These are phyloP conservation scores for Nemania sp. DNA, from an alignment of 2,329 filamentous ascomycete species.

Conservation along the genomic window DNA sequence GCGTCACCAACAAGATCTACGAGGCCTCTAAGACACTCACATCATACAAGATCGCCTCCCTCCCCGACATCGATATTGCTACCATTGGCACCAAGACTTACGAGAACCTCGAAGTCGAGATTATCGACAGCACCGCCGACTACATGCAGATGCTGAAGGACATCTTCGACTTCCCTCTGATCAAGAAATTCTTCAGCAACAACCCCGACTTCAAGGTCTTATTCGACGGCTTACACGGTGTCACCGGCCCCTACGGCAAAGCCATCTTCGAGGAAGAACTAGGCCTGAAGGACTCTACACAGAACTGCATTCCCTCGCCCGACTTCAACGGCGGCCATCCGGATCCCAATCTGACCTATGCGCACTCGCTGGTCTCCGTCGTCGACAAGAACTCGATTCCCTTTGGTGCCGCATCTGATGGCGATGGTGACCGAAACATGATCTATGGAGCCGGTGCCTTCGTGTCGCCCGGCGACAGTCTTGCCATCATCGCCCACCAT, in stretches of 20 bases:
- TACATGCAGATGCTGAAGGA: slow-evolving; percentile 96
- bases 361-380: slow-evolving; percentile 88
- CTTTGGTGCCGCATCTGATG: slow-evolving; percentile 94
- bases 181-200: slow-evolving; percentile 86
- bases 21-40: slow-evolving; percentile 86
- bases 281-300: slow-evolving; percentile 74
- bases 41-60: slow-evolving; percentile 88
- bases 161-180: slow-evolving; percentile 96
- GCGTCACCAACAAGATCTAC: slow-evolving; percentile 97
- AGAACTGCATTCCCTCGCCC: slow-evolving; percentile 89
- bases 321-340: slow-evolving; percentile 98
- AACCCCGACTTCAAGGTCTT: slow-evolving; percentile 95
- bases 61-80: slow-evolving; percentile 82
- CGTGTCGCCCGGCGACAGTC: slow-evolving; percentile 93
- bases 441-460: slow-evolving; percentile 97
- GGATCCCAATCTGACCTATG: slow-evolving; percentile 96
- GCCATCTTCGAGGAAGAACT: slow-evolving; percentile 96
- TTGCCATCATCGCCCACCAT: slow-evolving; percentile 98
- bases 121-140: slow-evolving; percentile 90
- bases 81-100: slow-evolving; percentile 84
- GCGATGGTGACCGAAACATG: slow-evolving; percentile 99
- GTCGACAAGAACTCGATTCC: slow-evolving; percentile 91
- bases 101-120: slow-evolving; percentile 86
- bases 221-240: slow-evolving; percentile 91
- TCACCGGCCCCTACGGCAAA: slow-evolving; percentile 92